Percentiles rank a stretch among this genome's conserved stretches.
Conservation (phyloP, 1,284 basidiomycete species). For the Schizophyllum amplum region DNA sequence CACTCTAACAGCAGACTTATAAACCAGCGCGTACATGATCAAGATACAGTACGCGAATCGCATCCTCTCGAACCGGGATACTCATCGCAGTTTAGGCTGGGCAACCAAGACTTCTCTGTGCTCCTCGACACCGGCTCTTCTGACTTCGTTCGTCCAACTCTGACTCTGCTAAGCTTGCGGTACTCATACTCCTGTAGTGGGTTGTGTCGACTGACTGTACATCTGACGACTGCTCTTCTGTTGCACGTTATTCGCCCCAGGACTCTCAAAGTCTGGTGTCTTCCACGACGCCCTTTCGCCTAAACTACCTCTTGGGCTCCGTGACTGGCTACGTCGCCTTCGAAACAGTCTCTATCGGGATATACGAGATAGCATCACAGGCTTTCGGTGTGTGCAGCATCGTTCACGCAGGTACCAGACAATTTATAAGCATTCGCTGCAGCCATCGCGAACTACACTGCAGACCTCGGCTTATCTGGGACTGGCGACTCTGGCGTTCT, state of each 20-base stretch:
- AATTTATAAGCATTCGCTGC: too few species aligned
- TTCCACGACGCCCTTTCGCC: conserved; percentile 27
- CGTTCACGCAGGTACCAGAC: too few species aligned
- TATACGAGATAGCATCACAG: conserved; percentile 30
- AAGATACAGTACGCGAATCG: not conserved
- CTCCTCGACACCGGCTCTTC: conserved; percentile 11
- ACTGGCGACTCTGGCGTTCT: conserved; percentile 51
- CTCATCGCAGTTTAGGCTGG: not conserved
- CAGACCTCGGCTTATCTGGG: conserved; percentile 34
- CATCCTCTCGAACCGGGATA: not conserved
- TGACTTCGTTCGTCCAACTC: conserved; percentile 12
- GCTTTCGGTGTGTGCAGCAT: too few species aligned
- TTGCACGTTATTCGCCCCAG: conserved; percentile 22
- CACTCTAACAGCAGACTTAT: not conserved
- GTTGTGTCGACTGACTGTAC: conserved; percentile 25
- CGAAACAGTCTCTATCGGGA: conserved; percentile 36
- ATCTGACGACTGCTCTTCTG: conserved; percentile 23
- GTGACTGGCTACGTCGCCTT: conserved; percentile 35
- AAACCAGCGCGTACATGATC: conserved; percentile 7
- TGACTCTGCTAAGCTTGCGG: too few species aligned
- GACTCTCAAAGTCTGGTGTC: conserved; percentile 24
- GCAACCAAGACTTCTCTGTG: conserved; percentile 3
- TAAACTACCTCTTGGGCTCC: conserved; percentile 39
- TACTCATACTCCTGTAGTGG: conserved; percentile 16
- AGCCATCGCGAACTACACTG: conserved; percentile 41